A percentile compares a stretch with the other conserved stretches of the same genome.
phyloP scores from a whole-genome alignment of 129 eudicot species.

The Flaveria brownii region DNA sequence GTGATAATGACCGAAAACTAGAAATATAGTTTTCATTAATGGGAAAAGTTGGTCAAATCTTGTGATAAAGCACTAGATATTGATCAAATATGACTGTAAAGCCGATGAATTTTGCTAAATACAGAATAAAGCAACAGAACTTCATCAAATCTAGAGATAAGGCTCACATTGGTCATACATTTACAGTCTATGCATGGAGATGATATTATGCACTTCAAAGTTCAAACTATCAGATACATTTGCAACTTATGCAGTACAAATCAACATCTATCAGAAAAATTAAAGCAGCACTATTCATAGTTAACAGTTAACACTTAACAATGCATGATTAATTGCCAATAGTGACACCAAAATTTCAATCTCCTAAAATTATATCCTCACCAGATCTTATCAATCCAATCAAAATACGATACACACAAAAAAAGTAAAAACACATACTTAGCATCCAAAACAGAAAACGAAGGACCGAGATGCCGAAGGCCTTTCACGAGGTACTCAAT shows the following conservation, averaged over 20 bases:
- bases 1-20: background rate
- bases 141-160: background rate
- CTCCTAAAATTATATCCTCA: background rate
- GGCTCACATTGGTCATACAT: no score
- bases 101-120: background rate
- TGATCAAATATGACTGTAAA: background rate
- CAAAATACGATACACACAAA: background rate
- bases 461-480: constrained; percentile 62
- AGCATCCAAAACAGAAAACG: constrained; percentile 70
- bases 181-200: background rate
- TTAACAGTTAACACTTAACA: background rate
- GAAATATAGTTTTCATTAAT: background rate
- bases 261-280: background rate
- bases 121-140: background rate
- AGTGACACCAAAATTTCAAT: background rate
- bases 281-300: background rate
- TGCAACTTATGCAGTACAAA: background rate
- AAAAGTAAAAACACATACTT: constrained; percentile 44
- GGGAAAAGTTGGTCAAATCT: background rate
- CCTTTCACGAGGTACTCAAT: constrained; percentile 67
- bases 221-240: background rate
- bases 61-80: background rate
- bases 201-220: background rate
- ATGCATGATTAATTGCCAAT: background rate
- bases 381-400: background rate